Conservation (phyloP, 2,329 filamentous ascomycete species). For the Trichophyton simii region DNA sequence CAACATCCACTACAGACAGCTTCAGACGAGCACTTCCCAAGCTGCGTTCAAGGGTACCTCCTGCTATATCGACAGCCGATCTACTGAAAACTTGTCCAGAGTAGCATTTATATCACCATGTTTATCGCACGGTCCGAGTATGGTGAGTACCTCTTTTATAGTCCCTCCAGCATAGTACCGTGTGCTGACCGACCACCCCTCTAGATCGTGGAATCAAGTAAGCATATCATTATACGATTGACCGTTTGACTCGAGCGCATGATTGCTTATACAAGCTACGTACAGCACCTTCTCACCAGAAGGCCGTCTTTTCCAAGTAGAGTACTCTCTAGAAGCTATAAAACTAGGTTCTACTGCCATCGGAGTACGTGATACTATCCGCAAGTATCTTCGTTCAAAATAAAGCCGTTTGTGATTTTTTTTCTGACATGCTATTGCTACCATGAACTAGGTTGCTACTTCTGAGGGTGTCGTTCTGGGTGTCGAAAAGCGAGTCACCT, state of each 20-base stretch:
- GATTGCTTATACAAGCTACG: slow-evolving; percentile 17
- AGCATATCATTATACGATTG: slow-evolving; percentile 24
- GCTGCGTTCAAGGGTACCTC: not conserved
- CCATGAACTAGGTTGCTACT: slow-evolving; percentile 55
- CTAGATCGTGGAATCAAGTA: slow-evolving; percentile 96
- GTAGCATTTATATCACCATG: slow-evolving; percentile 48
- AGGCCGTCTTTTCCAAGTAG: slow-evolving; percentile 98
- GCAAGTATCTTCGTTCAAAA: not conserved
- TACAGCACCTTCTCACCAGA: slow-evolving; percentile 95
- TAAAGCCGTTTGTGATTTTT: not conserved
- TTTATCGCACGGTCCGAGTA: slow-evolving; percentile 99
- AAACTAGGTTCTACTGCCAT: slow-evolving; percentile 98
- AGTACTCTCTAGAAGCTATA: slow-evolving; percentile 99
- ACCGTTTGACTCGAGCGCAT: slow-evolving; percentile 8
- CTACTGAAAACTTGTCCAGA: not conserved
- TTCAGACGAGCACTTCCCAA: slow-evolving; percentile 1
- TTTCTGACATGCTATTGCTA: slow-evolving; percentile 4
- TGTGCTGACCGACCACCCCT: slow-evolving; percentile 13
- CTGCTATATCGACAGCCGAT: not conserved
- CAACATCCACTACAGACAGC: not conserved
- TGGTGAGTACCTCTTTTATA: slow-evolving; percentile 49
- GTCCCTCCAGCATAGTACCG: slow-evolving; percentile 9
- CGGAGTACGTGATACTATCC: slow-evolving; percentile 47
- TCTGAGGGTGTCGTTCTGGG: slow-evolving; percentile 90
- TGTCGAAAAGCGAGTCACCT: slow-evolving; percentile 98